These are phyloP conservation scores for Candida arabinofermentans DNA, from an alignment of 805 yeast species.

Conservation along the genomic window DNA sequence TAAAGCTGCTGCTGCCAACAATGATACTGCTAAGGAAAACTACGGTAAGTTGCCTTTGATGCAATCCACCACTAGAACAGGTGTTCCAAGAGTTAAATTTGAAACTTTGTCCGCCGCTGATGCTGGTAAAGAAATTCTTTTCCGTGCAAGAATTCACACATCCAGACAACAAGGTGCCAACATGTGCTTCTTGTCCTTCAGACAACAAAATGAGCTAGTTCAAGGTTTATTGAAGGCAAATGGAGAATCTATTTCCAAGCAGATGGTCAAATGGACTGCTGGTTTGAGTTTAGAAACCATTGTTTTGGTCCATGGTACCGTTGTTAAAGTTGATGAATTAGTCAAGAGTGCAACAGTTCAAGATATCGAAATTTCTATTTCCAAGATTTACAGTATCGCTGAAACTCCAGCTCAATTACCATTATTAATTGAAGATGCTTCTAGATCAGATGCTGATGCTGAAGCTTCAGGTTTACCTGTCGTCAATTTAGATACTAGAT, in stretches of 20 bases:
- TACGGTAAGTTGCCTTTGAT: conserved; percentile 89
- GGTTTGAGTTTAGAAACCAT: conserved; percentile 83
- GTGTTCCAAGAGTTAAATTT: conserved; percentile 57
- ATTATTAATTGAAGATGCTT: conserved; percentile 91
- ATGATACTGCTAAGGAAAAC: conserved; percentile 80
- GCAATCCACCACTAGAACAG: conserved; percentile 69
- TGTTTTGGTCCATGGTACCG: conserved; percentile 84
- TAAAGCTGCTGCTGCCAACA: conserved; percentile 66
- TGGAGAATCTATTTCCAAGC: conserved; percentile 73
- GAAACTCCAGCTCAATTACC: conserved; percentile 94
- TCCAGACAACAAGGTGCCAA: conserved; percentile 96
- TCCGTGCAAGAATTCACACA: conserved; percentile 93
- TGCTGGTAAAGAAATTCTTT: conserved; percentile 73
- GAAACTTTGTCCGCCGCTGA: conserved; percentile 50
- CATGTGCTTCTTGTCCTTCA: conserved; percentile 81
- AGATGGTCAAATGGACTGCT: conserved; percentile 95
- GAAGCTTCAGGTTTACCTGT: conserved; percentile 88
- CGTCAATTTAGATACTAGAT: conserved; percentile 93
- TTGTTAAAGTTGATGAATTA: conserved; percentile 78
- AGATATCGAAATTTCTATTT: conserved; percentile 79
- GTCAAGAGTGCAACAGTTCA: conserved; percentile 89
- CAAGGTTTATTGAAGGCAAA: conserved; percentile 83
- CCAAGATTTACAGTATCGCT: conserved; percentile 69
- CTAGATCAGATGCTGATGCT: conserved; percentile 91
- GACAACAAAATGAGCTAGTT: conserved; percentile 81